Evolutionary conservation across 441 rosid species (phyloP).

Genomic region (Erysimum cheiri): DNA sequence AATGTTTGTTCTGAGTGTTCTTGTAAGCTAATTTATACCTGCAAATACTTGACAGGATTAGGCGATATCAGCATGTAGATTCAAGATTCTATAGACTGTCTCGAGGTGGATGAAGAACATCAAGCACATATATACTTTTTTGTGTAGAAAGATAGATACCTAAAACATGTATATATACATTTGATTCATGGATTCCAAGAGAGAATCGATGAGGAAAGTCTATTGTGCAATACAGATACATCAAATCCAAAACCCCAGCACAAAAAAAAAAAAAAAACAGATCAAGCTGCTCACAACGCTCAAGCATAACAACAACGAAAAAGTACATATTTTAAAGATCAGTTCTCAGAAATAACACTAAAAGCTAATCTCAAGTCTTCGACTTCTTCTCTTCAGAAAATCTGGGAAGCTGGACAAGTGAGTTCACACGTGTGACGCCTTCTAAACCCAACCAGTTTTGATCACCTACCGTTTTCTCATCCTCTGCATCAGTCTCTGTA

Average conservation of each 20-base stretch:
- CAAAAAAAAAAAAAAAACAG: neutral
- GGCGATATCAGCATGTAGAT: slow-evolving; percentile 5
- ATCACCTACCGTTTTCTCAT: slow-evolving; percentile 51
- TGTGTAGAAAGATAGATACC: neutral
- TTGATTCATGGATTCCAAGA: slow-evolving; percentile 34
- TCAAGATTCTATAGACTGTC: slow-evolving; percentile 15
- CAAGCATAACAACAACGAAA: slow-evolving; percentile 23
- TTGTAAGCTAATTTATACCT: slow-evolving; percentile 18
- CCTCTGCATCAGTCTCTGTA: slow-evolving; percentile 51
- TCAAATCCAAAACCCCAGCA: slow-evolving; percentile 29
- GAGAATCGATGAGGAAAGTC: slow-evolving; percentile 31
- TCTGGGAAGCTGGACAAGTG: slow-evolving; percentile 98
- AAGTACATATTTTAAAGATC: neutral
- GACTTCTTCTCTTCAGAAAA: slow-evolving; percentile 77
- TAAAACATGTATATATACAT: slow-evolving; percentile 30
- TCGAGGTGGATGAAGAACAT: slow-evolving; percentile 14
- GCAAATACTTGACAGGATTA: slow-evolving; percentile 38
- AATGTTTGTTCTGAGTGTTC: neutral
- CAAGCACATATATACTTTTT: slow-evolving; percentile 8
- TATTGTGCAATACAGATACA: slow-evolving; percentile 30
- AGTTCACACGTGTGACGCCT: slow-evolving; percentile 95
- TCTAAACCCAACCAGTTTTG: slow-evolving; percentile 93
- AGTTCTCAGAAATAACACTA: slow-evolving; percentile 18
- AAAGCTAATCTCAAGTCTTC: slow-evolving; percentile 44
- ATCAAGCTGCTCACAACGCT: slow-evolving; percentile 24